A percentile compares a stretch with the other conserved stretches of the same genome.
Evolutionary conservation across 225 moss, liverwort and hornwort species (phyloP).

Genomic region (Bryoerythrophyllum caledonicum): DNA sequence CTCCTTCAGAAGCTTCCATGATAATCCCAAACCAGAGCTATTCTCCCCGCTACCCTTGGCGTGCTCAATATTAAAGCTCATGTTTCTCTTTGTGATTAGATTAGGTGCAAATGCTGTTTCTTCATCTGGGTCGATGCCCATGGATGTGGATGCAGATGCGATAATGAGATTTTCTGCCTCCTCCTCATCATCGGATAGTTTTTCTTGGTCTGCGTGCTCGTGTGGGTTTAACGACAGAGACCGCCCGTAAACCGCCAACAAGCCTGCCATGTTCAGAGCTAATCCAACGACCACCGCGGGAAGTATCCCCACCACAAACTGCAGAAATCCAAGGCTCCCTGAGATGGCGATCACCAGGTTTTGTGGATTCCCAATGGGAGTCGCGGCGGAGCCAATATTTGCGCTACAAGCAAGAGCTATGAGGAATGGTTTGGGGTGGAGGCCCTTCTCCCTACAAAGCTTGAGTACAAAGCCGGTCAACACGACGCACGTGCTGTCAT

Average conservation of each 20-base stretch:
- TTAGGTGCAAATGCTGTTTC: background rate
- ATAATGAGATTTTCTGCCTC: background rate
- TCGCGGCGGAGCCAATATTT: conserved; percentile 89
- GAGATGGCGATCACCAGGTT: conserved; percentile 88
- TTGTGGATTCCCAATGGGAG: conserved; percentile 88
- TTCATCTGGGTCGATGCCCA: background rate
- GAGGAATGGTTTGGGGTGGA: conserved; percentile 69
- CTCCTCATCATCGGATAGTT: background rate
- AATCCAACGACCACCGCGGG: conserved; percentile 72
- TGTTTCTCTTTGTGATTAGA: background rate
- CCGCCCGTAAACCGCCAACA: conserved; percentile 60
- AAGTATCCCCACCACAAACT: conserved; percentile 61
- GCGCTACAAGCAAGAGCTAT: conserved; percentile 78
- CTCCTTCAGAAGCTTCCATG: background rate
- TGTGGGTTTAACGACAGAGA: conserved; percentile 24
- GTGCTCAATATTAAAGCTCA: conserved; percentile 14
- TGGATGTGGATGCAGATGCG: background rate
- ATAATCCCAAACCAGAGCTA: background rate
- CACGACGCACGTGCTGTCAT: conserved; percentile 87
- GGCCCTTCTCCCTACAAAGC: conserved; percentile 62
- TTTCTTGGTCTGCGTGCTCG: background rate
- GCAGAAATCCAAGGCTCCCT: conserved; percentile 64
- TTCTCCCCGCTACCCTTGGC: background rate
- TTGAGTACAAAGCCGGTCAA: conserved; percentile 76
- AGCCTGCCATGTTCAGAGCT: conserved; percentile 46